Conservation (phyloP, 1,284 basidiomycete genomes). For the Afroboletus lepidellus region DNA sequence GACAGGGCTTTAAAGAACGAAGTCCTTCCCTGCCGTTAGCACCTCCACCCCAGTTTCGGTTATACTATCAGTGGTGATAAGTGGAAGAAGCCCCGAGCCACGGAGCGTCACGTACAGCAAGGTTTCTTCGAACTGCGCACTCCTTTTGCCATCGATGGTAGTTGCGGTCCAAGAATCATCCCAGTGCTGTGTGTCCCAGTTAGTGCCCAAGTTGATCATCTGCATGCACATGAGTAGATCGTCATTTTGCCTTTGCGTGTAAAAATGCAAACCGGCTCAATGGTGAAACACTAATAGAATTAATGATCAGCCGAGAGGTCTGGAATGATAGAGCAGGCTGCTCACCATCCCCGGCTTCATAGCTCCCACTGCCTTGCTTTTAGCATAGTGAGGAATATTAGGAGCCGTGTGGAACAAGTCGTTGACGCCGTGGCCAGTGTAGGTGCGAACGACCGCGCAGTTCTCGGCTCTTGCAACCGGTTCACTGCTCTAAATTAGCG, state of each 20-base stretch:
- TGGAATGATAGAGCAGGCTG: neutral
- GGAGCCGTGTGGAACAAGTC: slow-evolving; percentile 76
- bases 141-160: slow-evolving; percentile 84
- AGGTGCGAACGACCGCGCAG: slow-evolving; percentile 83
- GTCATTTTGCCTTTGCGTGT: neutral
- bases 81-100: slow-evolving; percentile 6
- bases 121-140: slow-evolving; percentile 96
- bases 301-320: slow-evolving; percentile 6
- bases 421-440: slow-evolving; percentile 91
- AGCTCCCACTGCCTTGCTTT: slow-evolving; percentile 78
- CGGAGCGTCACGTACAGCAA: slow-evolving; percentile 59
- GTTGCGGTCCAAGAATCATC: slow-evolving; percentile 94
- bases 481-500: slow-evolving; percentile 51
- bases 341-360: slow-evolving; percentile 85
- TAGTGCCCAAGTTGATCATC: slow-evolving; percentile 91
- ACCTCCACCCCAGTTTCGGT: slow-evolving; percentile 91
- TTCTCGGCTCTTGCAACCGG: slow-evolving; percentile 77
- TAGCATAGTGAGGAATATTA: slow-evolving; percentile 83
- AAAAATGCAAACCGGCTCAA: slow-evolving; percentile 67
- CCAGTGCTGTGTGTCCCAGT: slow-evolving; percentile 77
- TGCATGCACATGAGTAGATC: slow-evolving; percentile 30
- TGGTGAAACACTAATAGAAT: slow-evolving; percentile 57
- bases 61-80: slow-evolving; percentile 54
- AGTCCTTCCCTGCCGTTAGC: slow-evolving; percentile 65
- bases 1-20: slow-evolving; percentile 33